Percentiles rank a stretch among this genome's conserved stretches.
phyloP scores from a whole-genome alignment of 371 early-diverging fungal genomes.

The Actinomucor elegans region DNA sequence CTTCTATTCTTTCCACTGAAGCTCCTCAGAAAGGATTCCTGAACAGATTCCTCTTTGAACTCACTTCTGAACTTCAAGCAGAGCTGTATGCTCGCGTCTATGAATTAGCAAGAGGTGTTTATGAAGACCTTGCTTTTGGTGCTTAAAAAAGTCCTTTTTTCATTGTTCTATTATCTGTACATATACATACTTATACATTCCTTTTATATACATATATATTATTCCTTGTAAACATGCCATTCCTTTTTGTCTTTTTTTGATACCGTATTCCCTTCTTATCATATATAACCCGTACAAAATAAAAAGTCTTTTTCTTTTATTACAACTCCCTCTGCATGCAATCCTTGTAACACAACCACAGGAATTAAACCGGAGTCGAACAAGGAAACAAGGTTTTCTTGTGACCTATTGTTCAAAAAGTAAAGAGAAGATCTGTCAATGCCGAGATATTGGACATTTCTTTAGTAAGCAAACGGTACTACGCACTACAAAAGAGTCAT shows the following conservation, averaged over 20 bases:
- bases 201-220: background rate
- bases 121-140: slow-evolving; percentile 18
- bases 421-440: no score
- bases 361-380: no score
- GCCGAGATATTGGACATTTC: no score
- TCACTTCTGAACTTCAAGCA: slow-evolving; percentile 14
- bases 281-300: background rate
- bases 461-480: no score
- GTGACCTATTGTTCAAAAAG: no score
- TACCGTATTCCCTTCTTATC: background rate
- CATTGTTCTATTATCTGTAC: background rate
- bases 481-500: no score
- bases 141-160: background rate
- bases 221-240: background rate
- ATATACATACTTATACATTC: background rate
- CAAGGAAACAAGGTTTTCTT: no score
- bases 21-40: slow-evolving; percentile 9
- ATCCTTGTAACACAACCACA: no score
- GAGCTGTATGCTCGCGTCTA: slow-evolving; percentile 14
- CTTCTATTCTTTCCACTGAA: background rate
- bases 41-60: slow-evolving; percentile 8
- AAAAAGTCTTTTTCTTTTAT: background rate
- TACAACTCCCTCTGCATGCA: no score
- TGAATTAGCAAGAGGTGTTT: slow-evolving; percentile 12
- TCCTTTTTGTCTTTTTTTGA: background rate